Percentiles rank a stretch among this genome's conserved stretches.
These are phyloP conservation scores for Phytopythium vexans DNA, from an alignment of 352 stramenopile species.

Conservation along the genomic window DNA sequence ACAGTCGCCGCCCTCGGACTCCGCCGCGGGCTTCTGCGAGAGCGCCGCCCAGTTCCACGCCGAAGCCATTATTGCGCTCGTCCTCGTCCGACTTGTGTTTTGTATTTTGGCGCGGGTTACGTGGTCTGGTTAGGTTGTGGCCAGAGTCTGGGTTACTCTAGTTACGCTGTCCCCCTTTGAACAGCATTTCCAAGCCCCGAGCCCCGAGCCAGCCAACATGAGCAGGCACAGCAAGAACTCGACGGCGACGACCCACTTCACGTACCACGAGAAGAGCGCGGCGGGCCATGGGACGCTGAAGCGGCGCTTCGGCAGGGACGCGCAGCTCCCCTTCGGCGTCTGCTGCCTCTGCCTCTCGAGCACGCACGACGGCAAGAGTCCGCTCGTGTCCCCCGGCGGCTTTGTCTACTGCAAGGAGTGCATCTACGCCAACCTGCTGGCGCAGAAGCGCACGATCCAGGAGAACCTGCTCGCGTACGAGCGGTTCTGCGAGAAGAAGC, in stretches of 20 bases:
- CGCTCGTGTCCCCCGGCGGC: constrained; percentile 65
- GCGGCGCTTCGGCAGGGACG: constrained; percentile 74
- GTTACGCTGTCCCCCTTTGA: no score
- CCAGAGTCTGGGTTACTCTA: no score
- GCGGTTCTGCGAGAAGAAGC: constrained; percentile 46
- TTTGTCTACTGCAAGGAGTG: constrained; percentile 88
- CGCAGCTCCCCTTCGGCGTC: constrained; percentile 72
- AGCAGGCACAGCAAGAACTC: constrained; percentile 88
- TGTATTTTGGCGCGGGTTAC: no score
- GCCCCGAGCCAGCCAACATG: constrained; percentile 25
- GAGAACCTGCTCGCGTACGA: constrained; percentile 65
- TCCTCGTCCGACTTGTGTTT: background rate
- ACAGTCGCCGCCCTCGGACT: background rate
- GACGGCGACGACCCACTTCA: constrained; percentile 85
- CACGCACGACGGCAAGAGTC: constrained; percentile 45
- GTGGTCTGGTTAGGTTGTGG: no score
- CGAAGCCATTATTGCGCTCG: background rate
- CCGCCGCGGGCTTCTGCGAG: constrained; percentile 20
- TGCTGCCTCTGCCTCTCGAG: constrained; percentile 77
- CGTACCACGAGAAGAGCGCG: constrained; percentile 75
- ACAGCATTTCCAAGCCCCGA: no score
- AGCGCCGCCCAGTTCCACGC: constrained; percentile 53
- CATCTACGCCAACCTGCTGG: constrained; percentile 84
- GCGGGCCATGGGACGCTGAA: constrained; percentile 83
- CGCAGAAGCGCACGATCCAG: constrained; percentile 81